A percentile compares a stretch with the other conserved stretches of the same genome.
phyloP scores from a whole-genome alignment of 495 filamentous ascomycete species.

The Trichoderma asperelloides region DNA sequence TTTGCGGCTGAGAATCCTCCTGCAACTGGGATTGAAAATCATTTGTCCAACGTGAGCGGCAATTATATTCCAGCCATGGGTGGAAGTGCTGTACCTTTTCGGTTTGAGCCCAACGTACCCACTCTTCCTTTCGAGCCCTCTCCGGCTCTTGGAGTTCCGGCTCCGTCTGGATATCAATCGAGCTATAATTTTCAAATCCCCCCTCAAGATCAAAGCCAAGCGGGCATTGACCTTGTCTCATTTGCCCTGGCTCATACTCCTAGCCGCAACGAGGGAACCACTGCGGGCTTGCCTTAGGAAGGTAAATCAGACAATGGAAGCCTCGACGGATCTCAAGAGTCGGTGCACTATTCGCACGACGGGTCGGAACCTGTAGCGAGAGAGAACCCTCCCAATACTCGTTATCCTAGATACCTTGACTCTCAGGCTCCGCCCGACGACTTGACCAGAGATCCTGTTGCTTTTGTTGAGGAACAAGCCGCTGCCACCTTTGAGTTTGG shows the following conservation, averaged over 20 bases:
- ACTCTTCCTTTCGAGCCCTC: no score
- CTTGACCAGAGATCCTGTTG: not conserved
- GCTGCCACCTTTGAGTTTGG: not conserved
- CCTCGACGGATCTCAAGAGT: not conserved
- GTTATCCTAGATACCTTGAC: not conserved
- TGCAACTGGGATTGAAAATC: no score
- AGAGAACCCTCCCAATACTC: not conserved
- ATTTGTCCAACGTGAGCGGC: no score
- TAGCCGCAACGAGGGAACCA: not conserved
- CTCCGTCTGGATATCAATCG: no score
- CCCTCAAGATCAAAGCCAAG: not conserved
- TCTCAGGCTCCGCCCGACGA: not conserved
- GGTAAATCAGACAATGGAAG: not conserved
- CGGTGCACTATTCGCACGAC: not conserved
- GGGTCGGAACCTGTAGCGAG: not conserved
- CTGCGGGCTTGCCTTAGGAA: not conserved
- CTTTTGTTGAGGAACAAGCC: not conserved
- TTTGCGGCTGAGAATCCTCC: not conserved
- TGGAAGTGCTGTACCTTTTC: no score
- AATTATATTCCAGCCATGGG: no score
- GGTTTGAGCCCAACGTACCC: no score
- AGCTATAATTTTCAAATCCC: not conserved
- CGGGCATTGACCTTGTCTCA: not conserved
- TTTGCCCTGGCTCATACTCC: constrained; percentile 2
- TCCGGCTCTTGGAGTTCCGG: no score